Conservation (phyloP, 352 stramenopile species). For the Pythium sukuiense region DNA sequence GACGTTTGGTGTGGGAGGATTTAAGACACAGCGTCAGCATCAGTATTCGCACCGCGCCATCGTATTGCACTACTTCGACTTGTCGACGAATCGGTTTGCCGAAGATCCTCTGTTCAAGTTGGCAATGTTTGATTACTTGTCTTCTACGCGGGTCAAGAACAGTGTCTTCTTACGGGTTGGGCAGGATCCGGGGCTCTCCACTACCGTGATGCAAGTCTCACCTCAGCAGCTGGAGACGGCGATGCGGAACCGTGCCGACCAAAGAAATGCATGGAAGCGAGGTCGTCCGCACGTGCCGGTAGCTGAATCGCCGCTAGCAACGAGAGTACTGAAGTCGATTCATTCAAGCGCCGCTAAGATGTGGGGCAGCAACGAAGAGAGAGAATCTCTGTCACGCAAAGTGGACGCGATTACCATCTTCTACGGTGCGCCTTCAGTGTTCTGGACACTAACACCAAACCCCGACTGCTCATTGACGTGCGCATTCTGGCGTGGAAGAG, state of each 20-base stretch:
- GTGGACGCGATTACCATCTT: slow-evolving; percentile 23
- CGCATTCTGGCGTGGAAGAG: slow-evolving; percentile 25
- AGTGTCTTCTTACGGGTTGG: slow-evolving; percentile 25
- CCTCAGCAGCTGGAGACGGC: slow-evolving; percentile 13
- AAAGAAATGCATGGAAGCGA: slow-evolving; percentile 13
- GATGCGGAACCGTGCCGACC: slow-evolving; percentile 14
- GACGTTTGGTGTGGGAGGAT: slow-evolving; percentile 29
- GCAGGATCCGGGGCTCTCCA: slow-evolving; percentile 20
- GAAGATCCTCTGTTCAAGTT: slow-evolving; percentile 31
- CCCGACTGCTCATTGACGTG: slow-evolving; percentile 26
- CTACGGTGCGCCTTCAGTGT: slow-evolving; percentile 26
- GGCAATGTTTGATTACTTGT: slow-evolving; percentile 30
- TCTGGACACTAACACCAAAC: slow-evolving; percentile 38
- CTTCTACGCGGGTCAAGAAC: slow-evolving; percentile 18
- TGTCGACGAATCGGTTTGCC: slow-evolving; percentile 27
- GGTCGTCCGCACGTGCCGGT: background rate
- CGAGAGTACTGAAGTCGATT: slow-evolving; percentile 9
- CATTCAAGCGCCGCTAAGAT: slow-evolving; percentile 24
- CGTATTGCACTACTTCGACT: slow-evolving; percentile 31
- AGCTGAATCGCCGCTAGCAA: background rate
- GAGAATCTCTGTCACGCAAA: slow-evolving; percentile 19
- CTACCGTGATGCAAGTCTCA: slow-evolving; percentile 9
- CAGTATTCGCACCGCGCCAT: slow-evolving; percentile 26
- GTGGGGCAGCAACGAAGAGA: slow-evolving; percentile 33
- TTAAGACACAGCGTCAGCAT: slow-evolving; percentile 8